Evolutionary conservation across 2,329 filamentous ascomycete species (phyloP).

Genomic region (Xylaria polymorpha): DNA sequence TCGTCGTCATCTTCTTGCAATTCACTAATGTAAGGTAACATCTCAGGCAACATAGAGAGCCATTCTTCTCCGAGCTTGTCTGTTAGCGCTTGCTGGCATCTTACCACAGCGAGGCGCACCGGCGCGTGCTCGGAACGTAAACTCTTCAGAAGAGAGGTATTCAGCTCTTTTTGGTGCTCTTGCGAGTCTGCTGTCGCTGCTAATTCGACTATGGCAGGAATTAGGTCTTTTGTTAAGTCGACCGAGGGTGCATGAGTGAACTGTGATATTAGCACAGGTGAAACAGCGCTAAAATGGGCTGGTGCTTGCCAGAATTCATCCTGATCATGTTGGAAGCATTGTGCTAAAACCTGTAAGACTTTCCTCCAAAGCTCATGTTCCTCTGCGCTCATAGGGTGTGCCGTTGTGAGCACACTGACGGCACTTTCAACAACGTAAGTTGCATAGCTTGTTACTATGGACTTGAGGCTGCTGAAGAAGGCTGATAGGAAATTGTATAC

Average conservation of each 20-base stretch:
- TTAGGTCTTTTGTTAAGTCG: constrained; percentile 63
- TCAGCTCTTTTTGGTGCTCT: constrained; percentile 91
- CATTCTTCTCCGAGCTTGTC: constrained; percentile 90
- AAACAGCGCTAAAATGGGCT: constrained; percentile 81
- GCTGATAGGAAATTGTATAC: constrained; percentile 83
- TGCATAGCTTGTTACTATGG: constrained; percentile 92
- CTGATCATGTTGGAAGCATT: constrained; percentile 88
- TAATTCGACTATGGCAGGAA: constrained; percentile 82
- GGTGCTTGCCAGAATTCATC: constrained; percentile 97
- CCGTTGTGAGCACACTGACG: constrained; percentile 68
- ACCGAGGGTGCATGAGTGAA: constrained; percentile 62
- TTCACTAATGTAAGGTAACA: constrained; percentile 96
- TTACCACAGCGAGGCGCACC: constrained; percentile 83
- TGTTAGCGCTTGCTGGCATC: constrained; percentile 83
- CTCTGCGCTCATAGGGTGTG: constrained; percentile 59
- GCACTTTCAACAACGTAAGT: constrained; percentile 84
- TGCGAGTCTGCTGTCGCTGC: constrained; percentile 84
- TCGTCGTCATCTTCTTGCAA: constrained; percentile 97
- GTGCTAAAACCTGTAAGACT: constrained; percentile 76
- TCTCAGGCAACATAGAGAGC: constrained; percentile 90
- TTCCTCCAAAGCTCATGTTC: constrained; percentile 73
- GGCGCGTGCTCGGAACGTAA: constrained; percentile 78
- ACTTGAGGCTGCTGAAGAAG: constrained; percentile 89
- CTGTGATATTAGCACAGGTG: constrained; percentile 75
- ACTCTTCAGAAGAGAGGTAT: constrained; percentile 79